These are phyloP conservation scores for Backusella macrospora DNA, from an alignment of 192 early-diverging fungal species.

Conservation along the genomic window DNA sequence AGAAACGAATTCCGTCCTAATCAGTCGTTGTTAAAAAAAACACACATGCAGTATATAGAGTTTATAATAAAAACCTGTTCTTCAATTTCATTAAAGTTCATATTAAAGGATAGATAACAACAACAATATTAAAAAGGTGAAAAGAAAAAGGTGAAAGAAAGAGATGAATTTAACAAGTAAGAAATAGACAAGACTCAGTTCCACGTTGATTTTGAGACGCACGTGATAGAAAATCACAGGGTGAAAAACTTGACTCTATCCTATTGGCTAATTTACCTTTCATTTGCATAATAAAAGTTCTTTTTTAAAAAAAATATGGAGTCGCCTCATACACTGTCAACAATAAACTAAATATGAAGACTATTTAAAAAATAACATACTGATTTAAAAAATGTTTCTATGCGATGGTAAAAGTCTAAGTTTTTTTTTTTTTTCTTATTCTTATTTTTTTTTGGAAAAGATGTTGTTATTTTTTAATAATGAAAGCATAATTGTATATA, in stretches of 20 bases:
- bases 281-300: not conserved
- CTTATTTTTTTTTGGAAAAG: too few relatives aligned
- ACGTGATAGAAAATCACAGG: not conserved
- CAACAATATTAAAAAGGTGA: not conserved
- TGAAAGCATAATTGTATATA: too few relatives aligned
- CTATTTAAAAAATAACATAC: too few relatives aligned
- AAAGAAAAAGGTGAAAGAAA: not conserved
- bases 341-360: too few relatives aligned
- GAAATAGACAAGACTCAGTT: not conserved
- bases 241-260: not conserved
- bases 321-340: not conserved
- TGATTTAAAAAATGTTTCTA: too few relatives aligned
- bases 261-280: not conserved
- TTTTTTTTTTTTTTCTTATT: too few relatives aligned
- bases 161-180: not conserved
- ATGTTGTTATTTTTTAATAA: too few relatives aligned
- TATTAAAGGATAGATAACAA: constrained; percentile 26
- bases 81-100: constrained; percentile 89
- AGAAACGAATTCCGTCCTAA: constrained; percentile 88
- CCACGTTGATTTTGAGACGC: not conserved
- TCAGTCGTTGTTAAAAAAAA: not conserved
- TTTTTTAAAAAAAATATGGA: not conserved
- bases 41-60: too few relatives aligned
- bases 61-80: constrained; percentile 56
- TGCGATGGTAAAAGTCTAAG: too few relatives aligned